Base-by-base conservation (phyloP, 2,329 filamentous ascomycete genomes). In the Pestalotiopsis sp. region DNA sequence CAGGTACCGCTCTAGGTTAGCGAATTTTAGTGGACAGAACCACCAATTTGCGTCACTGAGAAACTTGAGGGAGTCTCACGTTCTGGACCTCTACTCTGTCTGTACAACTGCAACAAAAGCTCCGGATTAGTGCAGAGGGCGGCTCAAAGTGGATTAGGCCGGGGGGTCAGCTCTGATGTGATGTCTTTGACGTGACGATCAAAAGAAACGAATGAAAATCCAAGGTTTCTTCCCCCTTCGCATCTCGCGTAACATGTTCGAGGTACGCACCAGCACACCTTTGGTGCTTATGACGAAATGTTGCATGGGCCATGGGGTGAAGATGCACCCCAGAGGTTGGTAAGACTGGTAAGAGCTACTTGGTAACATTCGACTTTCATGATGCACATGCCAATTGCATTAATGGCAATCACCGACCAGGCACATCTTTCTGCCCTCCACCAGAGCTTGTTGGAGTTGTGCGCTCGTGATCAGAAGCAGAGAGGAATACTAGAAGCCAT, bases 1-100 rank as follows among this genome's bases (percentile, higher is more conserved):
- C 35, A 63, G 60, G 60, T 63, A 63, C 60, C 35, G 60, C 60
- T 63, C 38, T 63, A n/a, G n/a, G n/a, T n/a, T n/a, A 63, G 39
- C 60, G 60, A 30, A 4, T 44, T 44, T 52, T 52, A 52, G 60
- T 63, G 39, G 7, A 14, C 60, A 11, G 40, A 24, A 38, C 39
- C 60, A 63, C 38, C 60, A 22, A 35, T 44, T 30, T 63, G n/a
- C 60, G 60, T 63, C 60, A 63, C 60, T 35, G 60, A 48, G 20
- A 35, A 39, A 63, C 60, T 14, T 13, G 24, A 35, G 22, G 56
- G 24, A 14, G 24, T 22, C 14, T 20, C 17, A 48, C 13, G 44
- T 17, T n/a, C 44, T 52, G 44, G 44, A 52, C 20, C 14, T 52
- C 24, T 24, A 24, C 24, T 24, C 24, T 24, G 24, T 24, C 24